Base-by-base conservation (phyloP, 140 eudicot genomes). In the Stevia rebaudiana region DNA sequence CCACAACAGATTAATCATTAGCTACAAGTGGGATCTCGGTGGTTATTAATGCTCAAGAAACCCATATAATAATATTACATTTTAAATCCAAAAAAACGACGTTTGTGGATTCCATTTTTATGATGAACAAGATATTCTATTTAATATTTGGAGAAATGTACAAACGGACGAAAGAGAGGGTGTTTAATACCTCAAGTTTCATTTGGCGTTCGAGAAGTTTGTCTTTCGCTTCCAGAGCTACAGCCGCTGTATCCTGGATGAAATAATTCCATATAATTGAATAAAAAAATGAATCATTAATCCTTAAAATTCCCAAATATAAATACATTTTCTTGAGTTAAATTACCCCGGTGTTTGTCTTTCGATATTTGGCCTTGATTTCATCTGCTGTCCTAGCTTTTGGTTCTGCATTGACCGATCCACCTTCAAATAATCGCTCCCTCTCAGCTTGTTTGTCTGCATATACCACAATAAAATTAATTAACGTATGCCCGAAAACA, bases 291-390 rank as follows among this genome's bases (percentile, higher is more conserved):
- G 15, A 63, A 46, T 23, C 50, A 53, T 46, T 67, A 30, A 18
- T 28, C 8, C 36, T 5, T 5, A 12, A 73, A 28, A 4, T 28
- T 30, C 50, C 6, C 2, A 31, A 44, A 23, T 8, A 7, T 15
- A 23, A 11, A 7, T 15, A 12, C 16, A 22, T 6, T 2, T 37
- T 58, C 8, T 44, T 2, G 36, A 4, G 39, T 28, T 33, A 54
- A 25, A 53, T 73, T 85, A 85, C 96, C 84, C 87, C 90, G 0
- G 77, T 63, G 77, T 84, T 86, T 1, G 70, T 28, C 51, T 81
- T 79, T 67, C 95, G 82, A 63, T 92, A 92, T 79, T 92, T 88
- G 17, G 98, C 98, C 72, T 72, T 88, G 74, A 92, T 83, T 88
- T 92, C 96, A 25, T 88, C 95, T 28, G 94, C 75, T 33, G 98